Percentiles rank a stretch among this genome's conserved stretches.
phyloP scores from a whole-genome alignment of 164 flowering plant genomes.

The Houttuynia cordata region DNA sequence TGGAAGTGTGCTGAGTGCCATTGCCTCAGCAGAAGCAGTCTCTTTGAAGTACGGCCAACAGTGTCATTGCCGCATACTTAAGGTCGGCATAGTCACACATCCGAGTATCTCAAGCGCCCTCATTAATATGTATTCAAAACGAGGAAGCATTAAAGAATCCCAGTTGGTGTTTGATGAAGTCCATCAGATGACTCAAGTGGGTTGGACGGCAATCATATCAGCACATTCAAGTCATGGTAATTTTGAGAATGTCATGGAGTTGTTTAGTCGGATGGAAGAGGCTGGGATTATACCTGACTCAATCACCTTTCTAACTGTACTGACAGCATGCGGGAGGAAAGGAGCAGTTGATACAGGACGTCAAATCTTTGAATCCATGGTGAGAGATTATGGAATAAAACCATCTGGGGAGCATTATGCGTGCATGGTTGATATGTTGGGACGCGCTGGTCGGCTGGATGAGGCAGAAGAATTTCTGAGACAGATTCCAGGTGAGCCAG shows the following conservation, averaged over 20 bases:
- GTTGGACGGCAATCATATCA: constrained; percentile 83
- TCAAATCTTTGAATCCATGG: constrained; percentile 46
- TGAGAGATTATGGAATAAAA: constrained; percentile 37
- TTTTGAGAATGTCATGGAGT: constrained; percentile 40
- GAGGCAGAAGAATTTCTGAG: constrained; percentile 65
- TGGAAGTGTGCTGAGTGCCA: constrained; percentile 67
- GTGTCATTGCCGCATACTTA: constrained; percentile 45
- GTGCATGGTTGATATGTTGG: constrained; percentile 85
- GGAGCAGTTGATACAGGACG: constrained; percentile 72
- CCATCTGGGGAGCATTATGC: constrained; percentile 69
- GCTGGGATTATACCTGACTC: constrained; percentile 54
- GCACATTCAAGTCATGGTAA: constrained; percentile 78
- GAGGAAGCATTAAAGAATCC: constrained; percentile 68
- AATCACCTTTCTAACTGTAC: constrained; percentile 62
- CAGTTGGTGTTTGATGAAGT: constrained; percentile 40
- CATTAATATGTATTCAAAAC: constrained; percentile 90
- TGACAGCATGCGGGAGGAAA: constrained; percentile 62
- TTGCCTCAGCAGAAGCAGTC: constrained; percentile 53
- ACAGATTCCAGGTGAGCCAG: constrained; percentile 51
- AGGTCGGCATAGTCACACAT: constrained; percentile 46
- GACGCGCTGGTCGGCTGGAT: constrained; percentile 64
- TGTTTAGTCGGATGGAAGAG: constrained; percentile 44
- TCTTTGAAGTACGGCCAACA: constrained; percentile 54
- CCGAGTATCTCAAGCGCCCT: constrained; percentile 59
- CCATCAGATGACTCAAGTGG: constrained; percentile 34